phyloP scores from a whole-genome alignment of 2,329 filamentous ascomycete species.

The Endoconidiophora laricicola region DNA sequence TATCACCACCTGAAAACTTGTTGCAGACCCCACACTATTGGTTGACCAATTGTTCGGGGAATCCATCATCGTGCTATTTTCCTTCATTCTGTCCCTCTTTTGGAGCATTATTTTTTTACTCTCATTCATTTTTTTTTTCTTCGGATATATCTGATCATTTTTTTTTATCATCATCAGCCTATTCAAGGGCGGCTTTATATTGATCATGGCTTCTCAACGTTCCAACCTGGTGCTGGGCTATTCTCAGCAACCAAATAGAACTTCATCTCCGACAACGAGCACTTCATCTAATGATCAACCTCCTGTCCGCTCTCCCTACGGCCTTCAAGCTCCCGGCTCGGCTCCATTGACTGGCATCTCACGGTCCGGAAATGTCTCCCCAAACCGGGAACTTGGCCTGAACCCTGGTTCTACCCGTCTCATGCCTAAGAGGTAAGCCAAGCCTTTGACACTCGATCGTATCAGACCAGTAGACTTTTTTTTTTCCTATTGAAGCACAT shows the following conservation, averaged over 20 bases:
- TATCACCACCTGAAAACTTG: background rate
- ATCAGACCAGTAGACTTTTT: background rate
- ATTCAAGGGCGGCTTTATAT: background rate
- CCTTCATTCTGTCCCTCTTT: background rate
- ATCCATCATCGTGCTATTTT: background rate
- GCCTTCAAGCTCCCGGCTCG: constrained; percentile 42
- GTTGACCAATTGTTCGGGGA: background rate
- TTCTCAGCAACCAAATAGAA: constrained; percentile 44
- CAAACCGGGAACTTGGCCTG: constrained; percentile 63
- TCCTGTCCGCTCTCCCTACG: constrained; percentile 55
- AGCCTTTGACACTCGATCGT: too few species aligned
- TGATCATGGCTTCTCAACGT: constrained; percentile 8
- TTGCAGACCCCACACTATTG: too few species aligned
- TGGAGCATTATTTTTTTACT: background rate
- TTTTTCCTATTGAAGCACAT: background rate
- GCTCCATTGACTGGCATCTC: constrained; percentile 42
- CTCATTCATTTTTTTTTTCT: constrained; percentile 5
- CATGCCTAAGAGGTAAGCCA: constrained; percentile 78
- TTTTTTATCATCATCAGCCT: constrained; percentile 1
- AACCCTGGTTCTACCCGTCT: constrained; percentile 47
- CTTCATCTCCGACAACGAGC: constrained; percentile 62
- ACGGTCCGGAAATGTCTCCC: constrained; percentile 84
- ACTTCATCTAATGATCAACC: constrained; percentile 66
- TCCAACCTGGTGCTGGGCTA: constrained; percentile 48
- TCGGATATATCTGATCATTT: constrained; percentile 1